Evolutionary conservation across 345 rosid species (phyloP).

Genomic region (Adansonia digitata): DNA sequence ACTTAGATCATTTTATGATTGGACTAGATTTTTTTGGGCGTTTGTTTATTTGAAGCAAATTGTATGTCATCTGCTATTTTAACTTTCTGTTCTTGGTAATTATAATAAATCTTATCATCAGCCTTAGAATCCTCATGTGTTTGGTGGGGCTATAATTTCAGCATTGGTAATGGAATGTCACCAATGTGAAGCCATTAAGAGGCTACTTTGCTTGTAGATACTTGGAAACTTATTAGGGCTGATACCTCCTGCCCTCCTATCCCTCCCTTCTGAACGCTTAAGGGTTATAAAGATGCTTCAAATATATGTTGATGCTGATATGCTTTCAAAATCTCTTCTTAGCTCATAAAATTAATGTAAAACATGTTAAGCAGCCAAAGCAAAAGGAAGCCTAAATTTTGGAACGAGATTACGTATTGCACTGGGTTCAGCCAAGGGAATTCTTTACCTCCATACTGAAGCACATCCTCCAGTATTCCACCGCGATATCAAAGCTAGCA

Average conservation of each 20-base stretch:
- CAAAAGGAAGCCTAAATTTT: conserved; percentile 49
- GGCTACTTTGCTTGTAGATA: neutral
- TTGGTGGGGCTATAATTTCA: neutral
- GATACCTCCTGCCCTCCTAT: neutral
- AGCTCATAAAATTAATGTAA: conserved; percentile 6
- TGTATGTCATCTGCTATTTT: neutral
- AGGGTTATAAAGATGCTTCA: neutral
- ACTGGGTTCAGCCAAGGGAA: conserved; percentile 72
- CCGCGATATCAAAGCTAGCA: conserved; percentile 56
- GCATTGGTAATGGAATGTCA: neutral
- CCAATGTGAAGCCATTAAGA: neutral
- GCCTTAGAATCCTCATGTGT: neutral
- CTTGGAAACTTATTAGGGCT: neutral
- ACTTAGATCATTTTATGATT: neutral
- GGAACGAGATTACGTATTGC: conserved; percentile 56
- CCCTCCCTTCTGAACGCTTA: neutral
- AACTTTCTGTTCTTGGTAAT: neutral
- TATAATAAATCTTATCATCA: neutral
- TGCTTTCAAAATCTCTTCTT: neutral
- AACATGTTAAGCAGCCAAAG: conserved; percentile 43
- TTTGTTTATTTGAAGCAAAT: neutral
- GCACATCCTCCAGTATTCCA: conserved; percentile 80
- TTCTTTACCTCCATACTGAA: conserved; percentile 79
- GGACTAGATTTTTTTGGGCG: neutral
- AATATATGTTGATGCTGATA: neutral